These are phyloP conservation scores for Heterococcus sp. DNA, from an alignment of 108 stramenopile species.

Conservation along the genomic window DNA sequence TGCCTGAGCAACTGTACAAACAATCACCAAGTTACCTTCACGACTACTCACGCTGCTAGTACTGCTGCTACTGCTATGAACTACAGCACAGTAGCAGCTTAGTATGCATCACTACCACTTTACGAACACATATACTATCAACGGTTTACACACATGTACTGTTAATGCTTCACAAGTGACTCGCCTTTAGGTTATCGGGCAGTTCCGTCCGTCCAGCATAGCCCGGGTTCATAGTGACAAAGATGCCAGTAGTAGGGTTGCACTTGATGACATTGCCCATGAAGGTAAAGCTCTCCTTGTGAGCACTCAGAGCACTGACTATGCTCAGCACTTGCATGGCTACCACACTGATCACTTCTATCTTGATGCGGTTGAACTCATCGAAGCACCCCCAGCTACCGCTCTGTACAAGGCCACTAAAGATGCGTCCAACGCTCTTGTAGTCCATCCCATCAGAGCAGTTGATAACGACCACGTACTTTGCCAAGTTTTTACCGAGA, in stretches of 20 bases:
- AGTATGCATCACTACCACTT: background rate
- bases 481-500: conserved; percentile 66
- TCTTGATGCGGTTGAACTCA: conserved; percentile 72
- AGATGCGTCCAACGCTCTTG: conserved; percentile 66
- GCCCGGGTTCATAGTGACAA: conserved; percentile 74
- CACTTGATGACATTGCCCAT: conserved; percentile 63
- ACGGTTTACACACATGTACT: no score
- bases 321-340: conserved; percentile 65
- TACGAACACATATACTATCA: no score
- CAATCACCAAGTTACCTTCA: no score
- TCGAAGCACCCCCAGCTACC: conserved; percentile 70
- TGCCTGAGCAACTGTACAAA: no score
- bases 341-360: conserved; percentile 70
- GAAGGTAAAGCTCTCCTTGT: conserved; percentile 52
- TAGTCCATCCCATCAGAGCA: conserved; percentile 70
- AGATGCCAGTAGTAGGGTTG: conserved; percentile 63
- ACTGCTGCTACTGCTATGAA: background rate
- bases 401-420: conserved; percentile 66
- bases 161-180: background rate
- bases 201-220: conserved; percentile 70
- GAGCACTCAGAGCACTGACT: conserved; percentile 56
- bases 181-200: conserved; percentile 68
- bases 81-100: background rate
- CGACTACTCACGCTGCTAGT: background rate
- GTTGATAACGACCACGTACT: conserved; percentile 69